These are phyloP conservation scores for Pestalotiopsis sp. DNA, from an alignment of 2,329 filamentous ascomycete genomes.

Conservation along the genomic window DNA sequence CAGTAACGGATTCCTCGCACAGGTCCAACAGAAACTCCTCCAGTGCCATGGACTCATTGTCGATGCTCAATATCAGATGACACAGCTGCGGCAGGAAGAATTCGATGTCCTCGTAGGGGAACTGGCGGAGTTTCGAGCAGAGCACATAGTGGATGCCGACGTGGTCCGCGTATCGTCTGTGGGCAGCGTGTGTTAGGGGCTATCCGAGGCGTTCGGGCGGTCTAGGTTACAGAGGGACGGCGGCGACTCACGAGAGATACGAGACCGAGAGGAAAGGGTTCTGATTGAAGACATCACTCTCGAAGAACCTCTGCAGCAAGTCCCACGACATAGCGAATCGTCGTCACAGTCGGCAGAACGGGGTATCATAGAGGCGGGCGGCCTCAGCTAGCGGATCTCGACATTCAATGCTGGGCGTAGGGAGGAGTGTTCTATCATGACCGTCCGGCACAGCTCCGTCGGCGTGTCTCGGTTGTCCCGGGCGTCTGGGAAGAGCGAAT, in stretches of 20 bases:
- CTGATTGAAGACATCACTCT: conserved; percentile 92
- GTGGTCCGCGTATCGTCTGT: conserved; percentile 84
- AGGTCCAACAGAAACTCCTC: conserved; percentile 86
- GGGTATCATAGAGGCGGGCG: conserved; percentile 30
- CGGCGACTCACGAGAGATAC: conserved; percentile 75
- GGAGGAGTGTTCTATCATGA: conserved; percentile 27
- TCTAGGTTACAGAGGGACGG: conserved; percentile 17
- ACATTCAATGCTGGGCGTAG: conserved; percentile 25
- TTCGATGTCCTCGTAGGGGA: conserved; percentile 88
- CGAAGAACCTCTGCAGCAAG: conserved; percentile 86
- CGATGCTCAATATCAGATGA: conserved; percentile 83
- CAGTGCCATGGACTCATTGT: conserved; percentile 89
- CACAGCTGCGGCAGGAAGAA: conserved; percentile 90
- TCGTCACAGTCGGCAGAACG: conserved; percentile 17
- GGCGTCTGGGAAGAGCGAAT: conserved; percentile 7
- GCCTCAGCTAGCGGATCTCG: conserved; percentile 29
- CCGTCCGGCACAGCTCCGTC: not conserved
- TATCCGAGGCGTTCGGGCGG: not conserved
- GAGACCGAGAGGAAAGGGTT: conserved; percentile 87
- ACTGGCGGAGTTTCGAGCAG: conserved; percentile 85
- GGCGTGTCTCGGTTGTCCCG: not conserved
- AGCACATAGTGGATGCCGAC: conserved; percentile 89
- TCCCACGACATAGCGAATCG: conserved; percentile 73
- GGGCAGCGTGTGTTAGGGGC: conserved; percentile 1
- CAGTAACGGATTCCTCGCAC: conserved; percentile 85